Evolutionary conservation across 2,329 filamentous ascomycete genomes (phyloP).

Genomic region (Aspergillus tanneri): DNA sequence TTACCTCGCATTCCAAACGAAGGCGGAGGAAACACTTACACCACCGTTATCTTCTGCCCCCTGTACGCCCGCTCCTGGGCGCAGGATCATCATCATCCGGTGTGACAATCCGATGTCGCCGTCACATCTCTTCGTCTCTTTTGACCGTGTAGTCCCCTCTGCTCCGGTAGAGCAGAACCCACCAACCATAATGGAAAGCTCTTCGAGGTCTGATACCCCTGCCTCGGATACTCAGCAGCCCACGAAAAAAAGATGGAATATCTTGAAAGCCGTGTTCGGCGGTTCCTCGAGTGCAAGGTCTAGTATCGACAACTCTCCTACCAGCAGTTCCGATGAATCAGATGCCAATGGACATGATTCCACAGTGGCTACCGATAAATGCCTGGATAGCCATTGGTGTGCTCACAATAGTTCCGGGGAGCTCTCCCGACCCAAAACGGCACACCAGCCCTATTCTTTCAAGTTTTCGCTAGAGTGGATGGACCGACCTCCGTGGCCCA

Average conservation of each 20-base stretch:
- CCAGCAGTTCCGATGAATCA: slow-evolving; percentile 38
- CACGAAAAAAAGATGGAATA: slow-evolving; percentile 50
- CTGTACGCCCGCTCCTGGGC: slow-evolving; percentile 80
- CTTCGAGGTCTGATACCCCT: neutral
- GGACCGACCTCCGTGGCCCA: slow-evolving; percentile 52
- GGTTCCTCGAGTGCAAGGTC: slow-evolving; percentile 46
- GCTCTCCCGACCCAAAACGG: slow-evolving; percentile 36
- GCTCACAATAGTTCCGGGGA: slow-evolving; percentile 25
- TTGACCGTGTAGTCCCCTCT: slow-evolving; percentile 58
- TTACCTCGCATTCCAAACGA: slow-evolving; percentile 71
- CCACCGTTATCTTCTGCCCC: slow-evolving; percentile 71
- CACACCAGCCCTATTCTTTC: slow-evolving; percentile 60
- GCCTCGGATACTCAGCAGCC: slow-evolving; percentile 24
- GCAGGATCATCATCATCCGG: slow-evolving; percentile 83
- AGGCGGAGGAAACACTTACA: slow-evolving; percentile 58
- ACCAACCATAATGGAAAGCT: slow-evolving; percentile 20
- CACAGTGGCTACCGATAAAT: slow-evolving; percentile 24
- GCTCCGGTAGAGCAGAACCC: slow-evolving; percentile 32
- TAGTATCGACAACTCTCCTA: slow-evolving; percentile 42
- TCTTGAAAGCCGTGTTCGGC: slow-evolving; percentile 53
- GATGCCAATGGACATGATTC: slow-evolving; percentile 32
- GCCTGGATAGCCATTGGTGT: slow-evolving; percentile 29
- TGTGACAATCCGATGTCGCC: slow-evolving; percentile 65
- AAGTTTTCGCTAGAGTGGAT: slow-evolving; percentile 68
- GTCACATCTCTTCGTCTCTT: slow-evolving; percentile 58